A percentile compares a stretch with the other conserved stretches of the same genome.
Evolutionary conservation across 2,329 filamentous ascomycete genomes (phyloP).

Genomic region (Nemania serpens): DNA sequence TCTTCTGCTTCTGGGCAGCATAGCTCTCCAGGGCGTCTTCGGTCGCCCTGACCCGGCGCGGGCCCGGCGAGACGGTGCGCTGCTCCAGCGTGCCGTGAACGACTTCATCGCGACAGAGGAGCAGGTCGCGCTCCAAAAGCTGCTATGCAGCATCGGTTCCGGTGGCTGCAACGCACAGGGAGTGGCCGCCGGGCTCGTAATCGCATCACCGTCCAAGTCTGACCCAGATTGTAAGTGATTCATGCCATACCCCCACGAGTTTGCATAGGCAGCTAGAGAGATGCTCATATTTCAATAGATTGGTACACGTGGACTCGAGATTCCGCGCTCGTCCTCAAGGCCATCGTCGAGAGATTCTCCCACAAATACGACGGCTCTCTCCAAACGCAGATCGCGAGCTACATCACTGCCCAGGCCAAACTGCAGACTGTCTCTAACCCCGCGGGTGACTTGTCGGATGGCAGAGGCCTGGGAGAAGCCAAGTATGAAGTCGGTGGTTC

Average conservation of each 20-base stretch:
- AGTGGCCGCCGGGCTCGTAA: conserved; percentile 55
- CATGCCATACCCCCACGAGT: not conserved
- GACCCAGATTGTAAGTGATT: conserved; percentile 59
- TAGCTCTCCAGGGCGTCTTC: conserved; percentile 56
- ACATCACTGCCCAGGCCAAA: conserved; percentile 67
- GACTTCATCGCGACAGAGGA: conserved; percentile 58
- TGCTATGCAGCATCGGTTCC: conserved; percentile 65
- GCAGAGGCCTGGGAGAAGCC: conserved; percentile 68
- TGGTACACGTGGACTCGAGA: conserved; percentile 82
- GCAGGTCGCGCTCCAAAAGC: conserved; percentile 54
- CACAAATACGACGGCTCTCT: conserved; percentile 62
- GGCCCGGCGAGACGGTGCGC: conserved; percentile 40
- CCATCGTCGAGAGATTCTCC: conserved; percentile 67
- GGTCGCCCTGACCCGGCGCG: conserved; percentile 48
- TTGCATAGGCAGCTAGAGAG: not conserved
- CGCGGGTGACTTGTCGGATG: conserved; percentile 61
- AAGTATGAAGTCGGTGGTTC: conserved; percentile 71
- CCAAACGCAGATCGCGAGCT: conserved; percentile 67
- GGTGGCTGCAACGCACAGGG: conserved; percentile 55
- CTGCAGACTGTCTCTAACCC: conserved; percentile 72
- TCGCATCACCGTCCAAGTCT: conserved; percentile 59
- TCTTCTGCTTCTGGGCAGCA: conserved; percentile 55
- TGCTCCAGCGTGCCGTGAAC: conserved; percentile 56
- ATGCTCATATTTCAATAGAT: conserved; percentile 52
- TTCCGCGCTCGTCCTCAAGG: conserved; percentile 71